Base-by-base conservation (phyloP, 352 stramenopile species). In the Peronospora tabacina region DNA sequence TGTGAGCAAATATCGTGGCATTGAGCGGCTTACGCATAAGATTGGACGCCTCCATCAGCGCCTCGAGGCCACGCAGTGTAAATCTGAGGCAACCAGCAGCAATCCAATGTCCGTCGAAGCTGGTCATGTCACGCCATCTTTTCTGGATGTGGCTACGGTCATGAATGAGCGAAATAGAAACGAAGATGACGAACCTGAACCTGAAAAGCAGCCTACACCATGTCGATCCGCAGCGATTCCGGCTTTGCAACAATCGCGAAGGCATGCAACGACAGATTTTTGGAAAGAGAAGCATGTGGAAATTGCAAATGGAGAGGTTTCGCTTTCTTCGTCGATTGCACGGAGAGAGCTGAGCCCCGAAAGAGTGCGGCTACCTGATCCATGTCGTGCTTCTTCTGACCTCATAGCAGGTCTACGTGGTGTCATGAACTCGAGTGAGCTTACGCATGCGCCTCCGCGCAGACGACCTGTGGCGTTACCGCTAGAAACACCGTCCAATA, bases 351-450 rank as follows among this genome's bases (percentile, higher is more conserved):
- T 12, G 5, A 64, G 28, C 19, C 39, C 19, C 7, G 36, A 12
- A 17, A 61, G 44, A 28, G 7, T 43, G 52, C 35, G 34, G 6
- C 19, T 58, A 1, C 55, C 49, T 2, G 58, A 66, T 3, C 61
- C 52, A 8, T 54, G 65, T 22, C 52, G 59, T 9, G 69, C 64
- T 8, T 76, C 70, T 3, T 52, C 70, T 12, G 74, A 84, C 20
- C 68, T 85, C 34, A 61, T 89, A 0, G 63, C 61, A 1, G 70
- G 68, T 47, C 47, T 89, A 8, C 72, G 66, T 22, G 75, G 77
- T 11, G 72, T 89, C 9, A 89, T 89, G 77, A 85, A 82, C 54
- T 85, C 77, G 11, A 81, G 68, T 12, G 77, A 89, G 36, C 58
- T 85, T 6, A 75, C 70, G 3, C 72, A 69, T 8, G 68, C 63